These are phyloP conservation scores for Adiantum capillusveneris DNA, from an alignment of 75 land plant genomes.

Conservation along the genomic window DNA sequence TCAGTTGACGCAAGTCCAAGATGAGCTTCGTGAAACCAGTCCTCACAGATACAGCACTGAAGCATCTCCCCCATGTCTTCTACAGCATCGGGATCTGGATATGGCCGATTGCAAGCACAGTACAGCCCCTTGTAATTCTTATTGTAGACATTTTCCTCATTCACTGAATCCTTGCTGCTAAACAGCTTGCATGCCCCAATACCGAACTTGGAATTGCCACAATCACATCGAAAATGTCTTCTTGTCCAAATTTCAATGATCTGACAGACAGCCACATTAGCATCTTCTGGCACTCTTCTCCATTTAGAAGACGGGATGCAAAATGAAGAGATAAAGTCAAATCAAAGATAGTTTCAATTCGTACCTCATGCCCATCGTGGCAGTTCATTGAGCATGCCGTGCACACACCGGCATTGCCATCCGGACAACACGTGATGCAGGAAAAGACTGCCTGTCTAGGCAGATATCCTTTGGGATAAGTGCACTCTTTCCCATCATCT, in stretches of 20 bases:
- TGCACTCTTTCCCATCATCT: conserved; percentile 94
- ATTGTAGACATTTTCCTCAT: conserved; percentile 68
- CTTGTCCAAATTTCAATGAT: conserved; percentile 95
- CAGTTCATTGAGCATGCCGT: conserved; percentile 82
- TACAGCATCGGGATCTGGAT: conserved; percentile 72
- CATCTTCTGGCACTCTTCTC: background rate
- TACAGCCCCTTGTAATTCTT: conserved; percentile 88
- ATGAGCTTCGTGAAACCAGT: conserved; percentile 98
- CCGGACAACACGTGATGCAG: conserved; percentile 79
- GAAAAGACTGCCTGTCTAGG: conserved; percentile 92
- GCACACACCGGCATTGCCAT: conserved; percentile 94
- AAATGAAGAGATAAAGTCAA: background rate
- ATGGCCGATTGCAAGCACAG: conserved; percentile 78
- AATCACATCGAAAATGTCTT: conserved; percentile 87
- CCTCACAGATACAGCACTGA: conserved; percentile 97
- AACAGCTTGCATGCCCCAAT: conserved; percentile 62
- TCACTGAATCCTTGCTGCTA: conserved; percentile 70
- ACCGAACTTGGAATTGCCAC: conserved; percentile 96
- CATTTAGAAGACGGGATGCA: background rate
- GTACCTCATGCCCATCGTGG: conserved; percentile 97
- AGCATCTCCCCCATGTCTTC: conserved; percentile 90
- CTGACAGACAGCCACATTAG: conserved; percentile 17
- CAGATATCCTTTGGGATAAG: conserved; percentile 80
- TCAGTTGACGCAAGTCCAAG: conserved; percentile 62
- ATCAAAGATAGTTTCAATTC: too few relatives aligned